A percentile compares a stretch with the other conserved stretches of the same genome.
Conservation (phyloP, 176 grass and related monocot species). For the Luzula sylvatica region DNA sequence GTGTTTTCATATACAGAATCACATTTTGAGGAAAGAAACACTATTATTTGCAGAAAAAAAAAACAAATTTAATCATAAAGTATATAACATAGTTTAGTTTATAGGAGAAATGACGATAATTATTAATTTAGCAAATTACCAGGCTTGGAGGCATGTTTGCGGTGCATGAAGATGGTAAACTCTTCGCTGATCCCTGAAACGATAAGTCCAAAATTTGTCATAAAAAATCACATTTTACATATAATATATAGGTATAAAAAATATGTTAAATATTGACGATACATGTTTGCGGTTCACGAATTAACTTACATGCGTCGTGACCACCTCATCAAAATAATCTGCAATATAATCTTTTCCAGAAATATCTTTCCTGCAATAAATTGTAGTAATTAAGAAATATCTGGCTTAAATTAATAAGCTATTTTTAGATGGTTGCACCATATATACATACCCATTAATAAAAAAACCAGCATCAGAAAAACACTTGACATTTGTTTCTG, state of each 20-base stretch:
- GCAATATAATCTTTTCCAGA: background rate
- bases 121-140: slow-evolving; percentile 42
- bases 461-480: slow-evolving; percentile 94
- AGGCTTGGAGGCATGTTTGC: slow-evolving; percentile 40
- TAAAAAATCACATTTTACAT: no score
- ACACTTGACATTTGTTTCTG: slow-evolving; percentile 51
- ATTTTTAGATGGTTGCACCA: no score
- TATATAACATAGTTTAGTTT: background rate
- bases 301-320: slow-evolving; percentile 55
- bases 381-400: no score
- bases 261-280: background rate
- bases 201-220: background rate
- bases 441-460: slow-evolving; percentile 66
- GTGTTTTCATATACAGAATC: slow-evolving; percentile 39
- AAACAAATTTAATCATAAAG: background rate
- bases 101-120: background rate
- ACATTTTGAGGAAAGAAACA: slow-evolving; percentile 82
- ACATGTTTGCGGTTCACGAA: slow-evolving; percentile 6
- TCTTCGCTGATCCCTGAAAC: slow-evolving; percentile 57
- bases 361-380: no score
- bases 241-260: background rate
- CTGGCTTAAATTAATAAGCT: slow-evolving; percentile 4
- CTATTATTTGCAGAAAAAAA: slow-evolving; percentile 34
- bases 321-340: slow-evolving; percentile 11
- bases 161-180: slow-evolving; percentile 71